Percentiles rank a stretch among this genome's conserved stretches.
Evolutionary conservation across 2,329 filamentous ascomycete genomes (phyloP).

Genomic region (Pseudogymnoascus pannorum): DNA sequence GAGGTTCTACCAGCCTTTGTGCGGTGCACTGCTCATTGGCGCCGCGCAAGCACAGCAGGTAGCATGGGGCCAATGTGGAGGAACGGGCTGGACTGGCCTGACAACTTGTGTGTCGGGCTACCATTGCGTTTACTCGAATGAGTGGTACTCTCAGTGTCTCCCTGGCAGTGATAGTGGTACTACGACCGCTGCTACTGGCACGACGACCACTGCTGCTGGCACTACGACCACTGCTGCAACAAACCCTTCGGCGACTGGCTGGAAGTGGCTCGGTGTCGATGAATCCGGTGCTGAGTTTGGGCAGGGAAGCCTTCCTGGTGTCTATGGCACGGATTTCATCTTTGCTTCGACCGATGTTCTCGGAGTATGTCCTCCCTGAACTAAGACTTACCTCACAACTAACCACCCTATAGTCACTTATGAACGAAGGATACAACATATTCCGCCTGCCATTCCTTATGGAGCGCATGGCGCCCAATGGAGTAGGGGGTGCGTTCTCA

Average conservation of each 20-base stretch:
- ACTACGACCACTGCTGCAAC: background rate
- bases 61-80: constrained; percentile 16
- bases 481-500: constrained; percentile 38
- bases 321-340: constrained; percentile 49
- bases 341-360: constrained; percentile 25
- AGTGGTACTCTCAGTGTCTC: constrained; percentile 20
- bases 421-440: constrained; percentile 34
- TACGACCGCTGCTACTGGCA: background rate
- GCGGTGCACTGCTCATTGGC: background rate
- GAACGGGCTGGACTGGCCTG: constrained; percentile 15
- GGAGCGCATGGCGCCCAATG: constrained; percentile 45
- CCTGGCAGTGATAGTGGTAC: background rate
- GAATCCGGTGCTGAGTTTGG: constrained; percentile 58
- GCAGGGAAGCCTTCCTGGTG: constrained; percentile 46
- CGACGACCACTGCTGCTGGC: background rate
- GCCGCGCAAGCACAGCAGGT: constrained; percentile 11
- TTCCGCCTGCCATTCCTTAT: constrained; percentile 51
- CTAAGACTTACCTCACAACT: background rate
- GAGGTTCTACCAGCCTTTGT: background rate
- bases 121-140: constrained; percentile 15
- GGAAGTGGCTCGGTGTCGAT: constrained; percentile 19
- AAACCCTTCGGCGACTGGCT: background rate
- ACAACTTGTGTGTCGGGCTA: constrained; percentile 16
- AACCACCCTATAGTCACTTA: background rate
- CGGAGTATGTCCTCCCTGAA: background rate